A percentile compares a stretch with the other conserved stretches of the same genome.
Conservation (phyloP, 1,139 yeast species). For the Sugiyamaella neomexicana region DNA sequence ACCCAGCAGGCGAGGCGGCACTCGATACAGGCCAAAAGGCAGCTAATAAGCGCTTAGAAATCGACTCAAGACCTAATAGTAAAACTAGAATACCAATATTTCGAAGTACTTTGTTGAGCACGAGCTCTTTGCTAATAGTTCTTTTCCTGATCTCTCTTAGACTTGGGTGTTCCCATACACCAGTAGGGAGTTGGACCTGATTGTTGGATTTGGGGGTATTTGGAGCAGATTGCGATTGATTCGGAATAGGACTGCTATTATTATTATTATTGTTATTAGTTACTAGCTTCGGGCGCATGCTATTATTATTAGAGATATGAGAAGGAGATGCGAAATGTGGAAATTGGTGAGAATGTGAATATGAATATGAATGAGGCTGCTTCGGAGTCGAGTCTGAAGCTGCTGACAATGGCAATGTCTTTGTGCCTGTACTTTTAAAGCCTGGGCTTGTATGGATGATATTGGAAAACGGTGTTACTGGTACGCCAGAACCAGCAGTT, state of each 20-base stretch:
- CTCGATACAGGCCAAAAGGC: background rate
- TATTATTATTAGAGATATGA: background rate
- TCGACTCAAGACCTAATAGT: conserved; percentile 5
- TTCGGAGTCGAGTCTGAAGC: too few relatives aligned
- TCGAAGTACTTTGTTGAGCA: conserved; percentile 39
- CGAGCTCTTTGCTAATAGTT: conserved; percentile 42
- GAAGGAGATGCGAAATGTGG: background rate
- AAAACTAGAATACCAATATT: conserved; percentile 36
- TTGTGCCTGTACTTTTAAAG: background rate
- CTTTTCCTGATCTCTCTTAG: conserved; percentile 28
- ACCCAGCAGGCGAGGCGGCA: background rate
- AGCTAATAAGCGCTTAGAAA: background rate
- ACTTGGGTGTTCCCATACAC: conserved; percentile 35
- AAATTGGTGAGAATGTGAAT: background rate
- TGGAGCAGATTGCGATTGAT: conserved; percentile 11
- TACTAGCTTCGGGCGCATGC: too few relatives aligned
- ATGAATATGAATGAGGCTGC: conserved; percentile 1
- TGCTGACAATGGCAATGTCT: background rate
- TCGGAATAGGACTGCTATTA: background rate
- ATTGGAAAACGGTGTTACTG: conserved; percentile 15
- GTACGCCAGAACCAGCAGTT: background rate
- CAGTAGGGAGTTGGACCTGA: conserved; percentile 25
- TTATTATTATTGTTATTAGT: background rate
- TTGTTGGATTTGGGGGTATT: background rate
- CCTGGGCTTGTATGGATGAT: conserved; percentile 10